Evolutionary conservation across 2,329 filamentous ascomycete genomes (phyloP), one percentile per base, ranked within the genome.

Genomic region (Clonostachys rosea): DNA sequence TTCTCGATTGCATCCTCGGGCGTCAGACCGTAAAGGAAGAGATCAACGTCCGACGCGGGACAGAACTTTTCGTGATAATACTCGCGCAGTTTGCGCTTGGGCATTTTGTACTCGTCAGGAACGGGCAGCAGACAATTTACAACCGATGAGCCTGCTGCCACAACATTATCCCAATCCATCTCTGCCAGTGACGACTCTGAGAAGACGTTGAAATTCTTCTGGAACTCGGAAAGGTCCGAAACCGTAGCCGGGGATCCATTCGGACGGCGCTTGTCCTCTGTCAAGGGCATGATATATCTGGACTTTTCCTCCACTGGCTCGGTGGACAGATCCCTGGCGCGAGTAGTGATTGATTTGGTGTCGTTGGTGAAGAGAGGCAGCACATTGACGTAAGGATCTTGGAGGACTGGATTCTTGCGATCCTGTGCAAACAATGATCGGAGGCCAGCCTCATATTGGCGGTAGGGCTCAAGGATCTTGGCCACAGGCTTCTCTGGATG

Each of bases 31-130:
- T 94, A 92, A 33, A 95, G 68, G 61, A 95, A 95, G 4, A 95
- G 74, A 62, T 95, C 90, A 11, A 95, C 87, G 62, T 95, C 90
- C 5, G 88, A 92, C 2, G 89, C 89, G 1, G 89, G 89, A 11
- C 87, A 87, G 52, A 92, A 79, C 50, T 83, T 81, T 57, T 91
- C 82, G 58, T 95, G 90, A 54, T 92, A 95, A 62, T 90, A 95
- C 66, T 85, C 71, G 60, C 85, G 71, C 54, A 84, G 67, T 50
- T 73, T 73, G 46, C 78, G 75, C 69, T 88, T 88, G 43, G 81
- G 84, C 34, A 69, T 66, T 43, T 73, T 76, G 63, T 83, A 81
- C 51, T 81, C 66, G 3, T 78, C 66, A 7, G 84, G 85, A 7
- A 89, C 80, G 1, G 89, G 86, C 13, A 95, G 67, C 34, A 95